A percentile compares a stretch with the other conserved stretches of the same genome.
Conservation (phyloP, 116 monocot species). For the Phalaenopsis hybrid region DNA sequence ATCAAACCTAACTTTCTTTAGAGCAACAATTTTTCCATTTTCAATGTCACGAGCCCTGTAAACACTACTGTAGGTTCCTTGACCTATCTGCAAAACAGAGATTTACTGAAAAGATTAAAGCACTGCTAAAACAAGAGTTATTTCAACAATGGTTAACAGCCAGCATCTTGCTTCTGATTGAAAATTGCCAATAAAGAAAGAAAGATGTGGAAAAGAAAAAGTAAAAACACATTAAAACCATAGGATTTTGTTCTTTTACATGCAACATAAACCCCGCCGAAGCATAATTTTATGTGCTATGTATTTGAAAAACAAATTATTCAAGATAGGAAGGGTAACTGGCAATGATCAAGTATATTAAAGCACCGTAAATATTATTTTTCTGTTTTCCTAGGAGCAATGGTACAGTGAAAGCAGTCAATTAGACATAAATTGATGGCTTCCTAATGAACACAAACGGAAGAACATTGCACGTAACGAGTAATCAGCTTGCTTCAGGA, state of each 20-base stretch:
- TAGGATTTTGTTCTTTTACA: background rate
- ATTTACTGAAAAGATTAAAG: background rate
- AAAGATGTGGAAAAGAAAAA: background rate
- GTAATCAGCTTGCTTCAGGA: background rate
- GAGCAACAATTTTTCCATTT: slow-evolving; percentile 60
- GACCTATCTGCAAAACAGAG: slow-evolving; percentile 58
- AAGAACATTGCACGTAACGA: background rate
- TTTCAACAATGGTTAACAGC: background rate
- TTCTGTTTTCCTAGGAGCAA: background rate
- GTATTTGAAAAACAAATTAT: background rate
- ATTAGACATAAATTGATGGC: background rate
- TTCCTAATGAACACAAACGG: background rate
- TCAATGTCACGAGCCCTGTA: slow-evolving; percentile 76
- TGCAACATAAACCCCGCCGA: background rate
- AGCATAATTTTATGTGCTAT: background rate
- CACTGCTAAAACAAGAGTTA: background rate
- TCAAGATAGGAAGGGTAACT: background rate
- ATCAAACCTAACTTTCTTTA: slow-evolving; percentile 80
- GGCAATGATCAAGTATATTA: background rate
- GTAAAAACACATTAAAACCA: background rate
- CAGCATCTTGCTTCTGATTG: background rate
- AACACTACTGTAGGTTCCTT: slow-evolving; percentile 80
- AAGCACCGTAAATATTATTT: background rate
- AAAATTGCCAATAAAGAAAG: background rate
- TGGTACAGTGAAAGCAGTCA: background rate